Percentiles rank a stretch among this genome's conserved stretches.
phyloP scores from a whole-genome alignment of 352 stramenopile species.

The Globisporangium abappressorium region DNA sequence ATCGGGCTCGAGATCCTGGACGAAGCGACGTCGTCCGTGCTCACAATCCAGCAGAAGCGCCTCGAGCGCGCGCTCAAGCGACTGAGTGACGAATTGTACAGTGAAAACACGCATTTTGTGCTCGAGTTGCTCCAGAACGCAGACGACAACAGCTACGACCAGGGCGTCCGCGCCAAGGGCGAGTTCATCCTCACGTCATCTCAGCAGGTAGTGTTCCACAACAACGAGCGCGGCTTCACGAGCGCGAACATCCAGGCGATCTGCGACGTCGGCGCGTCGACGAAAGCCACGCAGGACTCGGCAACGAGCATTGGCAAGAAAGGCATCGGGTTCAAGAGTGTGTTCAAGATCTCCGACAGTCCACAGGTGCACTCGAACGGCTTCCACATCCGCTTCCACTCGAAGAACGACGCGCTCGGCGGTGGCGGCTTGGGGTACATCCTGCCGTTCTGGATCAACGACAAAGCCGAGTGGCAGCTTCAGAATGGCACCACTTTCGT shows the following conservation, averaged over 20 bases:
- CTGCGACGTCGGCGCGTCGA: constrained; percentile 85
- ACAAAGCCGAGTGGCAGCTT: constrained; percentile 37
- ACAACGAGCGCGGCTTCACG: constrained; percentile 86
- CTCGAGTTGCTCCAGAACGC: constrained; percentile 88
- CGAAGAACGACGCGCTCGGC: constrained; percentile 40
- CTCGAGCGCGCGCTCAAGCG: constrained; percentile 83
- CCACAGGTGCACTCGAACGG: constrained; percentile 88
- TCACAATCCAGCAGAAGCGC: constrained; percentile 73
- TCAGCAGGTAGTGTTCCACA: constrained; percentile 70
- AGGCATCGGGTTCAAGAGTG: constrained; percentile 90
- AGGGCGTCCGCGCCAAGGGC: constrained; percentile 37
- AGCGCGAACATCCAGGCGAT: constrained; percentile 75
- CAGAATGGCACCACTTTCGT: constrained; percentile 67
- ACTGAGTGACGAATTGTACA: constrained; percentile 85
- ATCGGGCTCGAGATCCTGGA: constrained; percentile 68
- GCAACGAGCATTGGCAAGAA: constrained; percentile 85
- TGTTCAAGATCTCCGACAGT: constrained; percentile 84
- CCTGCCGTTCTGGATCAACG: constrained; percentile 73
- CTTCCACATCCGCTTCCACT: constrained; percentile 80
- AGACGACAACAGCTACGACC: constrained; percentile 76
- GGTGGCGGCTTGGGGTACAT: constrained; percentile 72
- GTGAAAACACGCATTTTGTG: constrained; percentile 86
- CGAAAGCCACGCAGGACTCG: constrained; percentile 40
- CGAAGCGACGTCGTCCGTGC: constrained; percentile 46
- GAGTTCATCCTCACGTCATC: constrained; percentile 55